Percentiles rank a stretch among this genome's conserved stretches.
Evolutionary conservation across 2,329 filamentous ascomycete genomes (phyloP).

Genomic region (Colletotrichum karsti): DNA sequence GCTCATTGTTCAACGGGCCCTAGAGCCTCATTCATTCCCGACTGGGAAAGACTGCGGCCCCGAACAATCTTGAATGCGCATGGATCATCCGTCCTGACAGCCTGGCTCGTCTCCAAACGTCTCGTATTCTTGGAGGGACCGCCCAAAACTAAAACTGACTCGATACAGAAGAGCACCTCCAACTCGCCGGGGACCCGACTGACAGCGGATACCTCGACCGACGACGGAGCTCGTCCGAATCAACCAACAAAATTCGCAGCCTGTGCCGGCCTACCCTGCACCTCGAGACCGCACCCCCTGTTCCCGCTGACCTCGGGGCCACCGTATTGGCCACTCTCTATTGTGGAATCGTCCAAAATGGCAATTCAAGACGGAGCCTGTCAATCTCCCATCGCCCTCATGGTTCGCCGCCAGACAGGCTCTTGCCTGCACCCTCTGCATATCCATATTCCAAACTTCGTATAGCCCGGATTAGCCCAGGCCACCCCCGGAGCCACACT

Average conservation of each 20-base stretch:
- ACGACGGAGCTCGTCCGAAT: constrained; percentile 26
- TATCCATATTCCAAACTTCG: constrained; percentile 31
- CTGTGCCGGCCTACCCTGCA: constrained; percentile 19
- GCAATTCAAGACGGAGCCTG: constrained; percentile 19
- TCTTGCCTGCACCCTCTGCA: constrained; percentile 22
- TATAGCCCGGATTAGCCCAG: constrained; percentile 28
- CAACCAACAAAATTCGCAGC: constrained; percentile 17
- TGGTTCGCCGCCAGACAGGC: constrained; percentile 27
- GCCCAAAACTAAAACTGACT: constrained; percentile 25
- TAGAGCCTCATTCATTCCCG: constrained; percentile 21
- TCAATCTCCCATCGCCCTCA: constrained; percentile 26
- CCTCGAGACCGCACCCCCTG: not conserved
- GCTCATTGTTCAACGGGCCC: constrained; percentile 1
- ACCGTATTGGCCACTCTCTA: constrained; percentile 25
- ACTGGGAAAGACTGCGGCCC: constrained; percentile 18
- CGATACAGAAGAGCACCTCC: constrained; percentile 25
- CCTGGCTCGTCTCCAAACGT: constrained; percentile 18
- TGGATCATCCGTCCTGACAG: constrained; percentile 23
- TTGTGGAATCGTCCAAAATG: constrained; percentile 23
- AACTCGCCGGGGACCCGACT: constrained; percentile 11
- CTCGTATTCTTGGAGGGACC: constrained; percentile 25
- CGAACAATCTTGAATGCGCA: constrained; percentile 22
- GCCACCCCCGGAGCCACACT: constrained; percentile 26
- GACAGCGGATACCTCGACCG: constrained; percentile 29
- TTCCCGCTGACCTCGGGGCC: constrained; percentile 1